These are phyloP conservation scores for Biscutella laevigata DNA, from an alignment of 441 rosid species.

Conservation along the genomic window DNA sequence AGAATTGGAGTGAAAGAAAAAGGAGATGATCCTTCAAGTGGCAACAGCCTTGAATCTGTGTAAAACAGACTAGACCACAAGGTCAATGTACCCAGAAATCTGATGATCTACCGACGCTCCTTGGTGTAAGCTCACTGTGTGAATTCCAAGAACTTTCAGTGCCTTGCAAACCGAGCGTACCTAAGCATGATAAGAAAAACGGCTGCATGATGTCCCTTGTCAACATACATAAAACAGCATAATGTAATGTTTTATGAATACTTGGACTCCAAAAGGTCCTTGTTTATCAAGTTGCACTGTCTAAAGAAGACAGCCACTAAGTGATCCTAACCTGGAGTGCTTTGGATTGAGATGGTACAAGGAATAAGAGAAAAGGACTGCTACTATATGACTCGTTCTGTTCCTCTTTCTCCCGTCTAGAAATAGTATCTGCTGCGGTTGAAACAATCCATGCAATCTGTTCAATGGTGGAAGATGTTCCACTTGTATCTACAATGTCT, in stretches of 20 bases:
- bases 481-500: constrained; percentile 59
- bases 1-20: neutral
- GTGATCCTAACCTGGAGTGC: constrained; percentile 53
- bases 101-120: constrained; percentile 73
- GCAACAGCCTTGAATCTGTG: neutral
- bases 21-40: neutral
- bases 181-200: constrained; percentile 30
- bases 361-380: constrained; percentile 66
- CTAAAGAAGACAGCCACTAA: neutral
- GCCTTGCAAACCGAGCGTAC: constrained; percentile 74
- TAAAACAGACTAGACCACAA: neutral
- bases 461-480: constrained; percentile 42
- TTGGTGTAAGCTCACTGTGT: constrained; percentile 75
- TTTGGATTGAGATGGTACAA: constrained; percentile 74
- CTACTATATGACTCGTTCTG: constrained; percentile 38
- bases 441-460: constrained; percentile 86
- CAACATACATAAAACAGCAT: neutral
- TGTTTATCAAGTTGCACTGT: neutral
- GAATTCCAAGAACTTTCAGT: constrained; percentile 70
- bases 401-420: constrained; percentile 54
- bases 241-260: neutral
- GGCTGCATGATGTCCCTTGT: neutral
- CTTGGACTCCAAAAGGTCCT: too few species aligned
- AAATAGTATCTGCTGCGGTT: constrained; percentile 59
- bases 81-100: constrained; percentile 53